phyloP scores from a whole-genome alignment of 768 basidiomycete species.

The Mycena latifolia region DNA sequence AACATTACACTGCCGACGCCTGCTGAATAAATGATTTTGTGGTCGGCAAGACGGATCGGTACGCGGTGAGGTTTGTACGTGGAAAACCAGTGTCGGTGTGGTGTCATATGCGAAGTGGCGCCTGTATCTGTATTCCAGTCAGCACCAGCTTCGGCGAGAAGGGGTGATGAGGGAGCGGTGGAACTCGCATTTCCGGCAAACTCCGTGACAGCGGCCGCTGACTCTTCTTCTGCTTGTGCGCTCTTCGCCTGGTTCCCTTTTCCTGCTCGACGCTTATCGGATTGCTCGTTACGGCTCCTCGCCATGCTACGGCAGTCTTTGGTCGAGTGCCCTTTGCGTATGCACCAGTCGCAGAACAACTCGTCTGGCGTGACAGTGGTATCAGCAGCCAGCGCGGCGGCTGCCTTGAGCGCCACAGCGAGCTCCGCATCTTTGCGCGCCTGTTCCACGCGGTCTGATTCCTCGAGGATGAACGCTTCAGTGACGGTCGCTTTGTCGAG shows the following conservation, averaged over 20 bases:
- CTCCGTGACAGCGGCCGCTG: conserved; percentile 7
- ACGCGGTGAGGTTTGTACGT: conserved; percentile 35
- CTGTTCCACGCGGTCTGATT: conserved; percentile 12
- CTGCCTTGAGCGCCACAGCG: neutral
- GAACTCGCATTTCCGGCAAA: conserved; percentile 34
- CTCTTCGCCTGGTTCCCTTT: neutral
- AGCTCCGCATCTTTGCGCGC: neutral
- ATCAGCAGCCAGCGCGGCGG: neutral
- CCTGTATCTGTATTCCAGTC: conserved; percentile 47
- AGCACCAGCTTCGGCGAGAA: conserved; percentile 18
- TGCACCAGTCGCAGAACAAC: conserved; percentile 20
- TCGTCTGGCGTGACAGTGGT: neutral
- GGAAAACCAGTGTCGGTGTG: conserved; percentile 44
- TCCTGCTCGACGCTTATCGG: neutral
- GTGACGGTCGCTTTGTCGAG: conserved; percentile 21
- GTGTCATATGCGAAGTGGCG: conserved; percentile 48
- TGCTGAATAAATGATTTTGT: conserved; percentile 39
- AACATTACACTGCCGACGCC: conserved; percentile 44
- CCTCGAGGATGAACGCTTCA: conserved; percentile 22
- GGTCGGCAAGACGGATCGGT: conserved; percentile 43
- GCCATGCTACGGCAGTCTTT: conserved; percentile 19
- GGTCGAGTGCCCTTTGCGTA: neutral
- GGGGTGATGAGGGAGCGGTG: conserved; percentile 12
- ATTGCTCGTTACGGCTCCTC: neutral
- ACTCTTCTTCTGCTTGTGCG: neutral